Base-by-base conservation (phyloP, 1,139 yeast species). In the Geotrichum candidum region DNA sequence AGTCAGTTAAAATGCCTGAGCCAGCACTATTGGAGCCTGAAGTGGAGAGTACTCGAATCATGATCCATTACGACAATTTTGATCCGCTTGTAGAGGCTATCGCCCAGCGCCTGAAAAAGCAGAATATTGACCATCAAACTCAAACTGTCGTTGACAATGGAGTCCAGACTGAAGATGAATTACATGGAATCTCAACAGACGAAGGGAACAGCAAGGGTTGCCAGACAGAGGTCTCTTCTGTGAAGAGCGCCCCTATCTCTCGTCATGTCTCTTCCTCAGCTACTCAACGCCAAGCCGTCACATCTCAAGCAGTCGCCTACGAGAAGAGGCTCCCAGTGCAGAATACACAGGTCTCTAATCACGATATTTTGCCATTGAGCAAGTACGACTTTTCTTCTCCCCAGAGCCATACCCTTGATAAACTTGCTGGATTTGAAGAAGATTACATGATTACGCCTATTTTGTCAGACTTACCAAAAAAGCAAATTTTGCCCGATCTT, bases 51-150 rank as follows among this genome's bases (percentile, higher is more conserved):
- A 53, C 33, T 53, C 46, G 56, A 6, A 53, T 58, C 27, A 54
- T 59, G 45, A 53, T 57, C 59, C 46, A 62, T 57, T 51, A 58
- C 58, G 25, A 64, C 41, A 60, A 61, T 51, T 27, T 65, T 54
- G 67, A 65, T 48, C 67, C 66, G 2, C 41, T 64, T 11, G 65
- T 64, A 4, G 67, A 64, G 6, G 67, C 67, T 13, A 66, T 65
- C 29, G 66, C 66, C 3, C 60, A 54, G n/a, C 61, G 65, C 7
- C 59, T 65, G 23, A 56, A 60, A 29, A 54, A 62, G 18, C 33
- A 56, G 3, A 64, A 61, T 10, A 61, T 60, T 35, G 66, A 65
- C 35, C 65, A 63, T 5, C 63, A 57, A 13, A 65, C 66, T 23
- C 70, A 69, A 56, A 68, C 70, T 11, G 68, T 66, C 22, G 58